Conservation (phyloP, 345 rosid species). For the Arabidopsis thaliana region DNA sequence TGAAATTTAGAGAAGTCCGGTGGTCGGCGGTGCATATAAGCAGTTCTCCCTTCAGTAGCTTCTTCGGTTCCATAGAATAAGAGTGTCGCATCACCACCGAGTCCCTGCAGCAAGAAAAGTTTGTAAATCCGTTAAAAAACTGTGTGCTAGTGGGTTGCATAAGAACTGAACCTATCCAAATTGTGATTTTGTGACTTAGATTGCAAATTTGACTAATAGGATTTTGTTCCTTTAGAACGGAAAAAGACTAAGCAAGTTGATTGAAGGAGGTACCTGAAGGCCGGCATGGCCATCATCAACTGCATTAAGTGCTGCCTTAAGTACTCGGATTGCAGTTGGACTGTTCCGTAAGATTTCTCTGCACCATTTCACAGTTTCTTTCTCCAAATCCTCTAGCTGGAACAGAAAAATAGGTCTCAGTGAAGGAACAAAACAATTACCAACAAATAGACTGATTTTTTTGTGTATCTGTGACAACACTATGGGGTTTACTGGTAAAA, state of each 20-base stretch:
- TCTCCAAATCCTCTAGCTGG: slow-evolving; percentile 79
- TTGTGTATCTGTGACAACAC: background rate
- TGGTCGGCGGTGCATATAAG: slow-evolving; percentile 69
- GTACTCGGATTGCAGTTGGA: slow-evolving; percentile 90
- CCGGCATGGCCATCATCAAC: slow-evolving; percentile 95
- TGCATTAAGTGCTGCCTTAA: slow-evolving; percentile 91
- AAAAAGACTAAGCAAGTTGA: background rate
- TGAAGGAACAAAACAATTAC: background rate
- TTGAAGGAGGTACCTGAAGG: slow-evolving; percentile 62
- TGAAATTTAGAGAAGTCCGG: slow-evolving; percentile 86
- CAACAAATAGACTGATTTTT: background rate
- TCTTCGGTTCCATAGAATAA: slow-evolving; percentile 89
- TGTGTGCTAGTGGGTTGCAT: background rate
- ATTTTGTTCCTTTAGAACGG: background rate
- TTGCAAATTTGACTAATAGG: background rate
- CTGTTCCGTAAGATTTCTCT: slow-evolving; percentile 88
- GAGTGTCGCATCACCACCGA: slow-evolving; percentile 88
- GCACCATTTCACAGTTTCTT: slow-evolving; percentile 90
- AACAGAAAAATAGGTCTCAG: slow-evolving; percentile 24
- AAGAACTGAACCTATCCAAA: background rate
- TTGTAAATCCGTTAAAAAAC: background rate
- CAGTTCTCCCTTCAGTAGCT: slow-evolving; percentile 81
- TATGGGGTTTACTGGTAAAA: background rate
- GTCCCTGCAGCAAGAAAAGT: slow-evolving; percentile 50
- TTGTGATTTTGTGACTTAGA: background rate